phyloP scores from a whole-genome alignment of 2,329 filamentous ascomycete genomes.

The Arthrinium phaeospermum region DNA sequence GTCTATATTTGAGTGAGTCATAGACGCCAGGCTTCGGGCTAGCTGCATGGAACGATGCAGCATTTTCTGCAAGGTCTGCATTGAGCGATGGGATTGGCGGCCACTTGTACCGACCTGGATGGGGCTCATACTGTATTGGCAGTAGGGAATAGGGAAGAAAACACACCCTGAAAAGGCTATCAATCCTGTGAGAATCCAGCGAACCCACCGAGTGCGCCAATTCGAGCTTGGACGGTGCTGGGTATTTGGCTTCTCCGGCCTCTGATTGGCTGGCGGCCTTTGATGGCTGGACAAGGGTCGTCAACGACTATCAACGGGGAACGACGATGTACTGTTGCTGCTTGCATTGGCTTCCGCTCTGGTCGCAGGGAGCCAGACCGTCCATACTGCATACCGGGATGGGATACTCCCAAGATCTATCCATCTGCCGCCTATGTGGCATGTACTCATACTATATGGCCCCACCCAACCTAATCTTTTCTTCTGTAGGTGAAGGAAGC shows the following conservation, averaged over 20 bases:
- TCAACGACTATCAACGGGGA: slow-evolving; percentile 3
- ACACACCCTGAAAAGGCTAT: neutral
- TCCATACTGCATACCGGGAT: neutral
- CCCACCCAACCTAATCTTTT: slow-evolving; percentile 4
- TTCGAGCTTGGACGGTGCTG: slow-evolving; percentile 6
- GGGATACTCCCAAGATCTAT: slow-evolving; percentile 5
- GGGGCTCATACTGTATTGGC: slow-evolving; percentile 9
- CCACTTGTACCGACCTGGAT: neutral
- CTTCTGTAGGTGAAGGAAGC: neutral
- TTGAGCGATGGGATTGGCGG: slow-evolving; percentile 10
- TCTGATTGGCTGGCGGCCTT: neutral
- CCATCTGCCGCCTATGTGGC: slow-evolving; percentile 5
- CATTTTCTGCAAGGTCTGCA: slow-evolving; percentile 25
- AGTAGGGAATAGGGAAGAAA: neutral
- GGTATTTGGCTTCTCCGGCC: neutral
- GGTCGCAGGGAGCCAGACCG: slow-evolving; percentile 16
- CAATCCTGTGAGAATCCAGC: neutral
- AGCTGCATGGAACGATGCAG: slow-evolving; percentile 15
- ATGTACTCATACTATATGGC: slow-evolving; percentile 10
- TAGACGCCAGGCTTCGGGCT: slow-evolving; percentile 25
- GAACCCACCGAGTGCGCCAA: neutral
- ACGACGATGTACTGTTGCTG: slow-evolving; percentile 13
- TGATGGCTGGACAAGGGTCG: neutral
- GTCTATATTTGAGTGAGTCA: slow-evolving; percentile 39
- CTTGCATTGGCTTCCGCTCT: slow-evolving; percentile 16